Conservation (phyloP, 2,329 filamentous ascomycete genomes). For the Lomentospora prolificans region DNA sequence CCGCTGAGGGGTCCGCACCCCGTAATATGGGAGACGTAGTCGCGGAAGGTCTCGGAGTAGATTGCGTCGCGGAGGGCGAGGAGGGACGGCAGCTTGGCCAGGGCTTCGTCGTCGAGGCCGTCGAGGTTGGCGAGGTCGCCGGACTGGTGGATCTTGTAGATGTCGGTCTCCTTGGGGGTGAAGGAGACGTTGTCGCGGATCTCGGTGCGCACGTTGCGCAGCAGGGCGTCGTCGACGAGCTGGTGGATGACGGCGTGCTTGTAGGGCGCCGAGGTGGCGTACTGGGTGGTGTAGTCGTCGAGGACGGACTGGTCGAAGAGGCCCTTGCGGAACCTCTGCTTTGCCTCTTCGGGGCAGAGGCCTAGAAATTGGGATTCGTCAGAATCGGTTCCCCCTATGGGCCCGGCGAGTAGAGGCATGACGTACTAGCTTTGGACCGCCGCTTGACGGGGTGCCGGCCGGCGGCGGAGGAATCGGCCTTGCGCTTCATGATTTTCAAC, state of each 20-base stretch:
- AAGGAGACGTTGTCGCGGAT: constrained; percentile 87
- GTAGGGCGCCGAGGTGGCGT: constrained; percentile 62
- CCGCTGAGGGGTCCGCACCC: constrained; percentile 80
- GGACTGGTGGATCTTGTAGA: constrained; percentile 99
- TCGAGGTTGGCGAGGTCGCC: constrained; percentile 95
- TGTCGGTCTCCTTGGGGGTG: constrained; percentile 97
- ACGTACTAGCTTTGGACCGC: constrained; percentile 40
- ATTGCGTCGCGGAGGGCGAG: constrained; percentile 85
- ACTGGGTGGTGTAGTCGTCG: constrained; percentile 48
- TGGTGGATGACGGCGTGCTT: constrained; percentile 83
- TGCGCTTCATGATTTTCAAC: constrained; percentile 45
- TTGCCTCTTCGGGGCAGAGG: constrained; percentile 37
- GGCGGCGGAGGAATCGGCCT: constrained; percentile 37
- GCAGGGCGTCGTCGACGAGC: constrained; percentile 69
- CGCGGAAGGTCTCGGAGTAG: constrained; percentile 81
- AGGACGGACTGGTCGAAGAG: constrained; percentile 54
- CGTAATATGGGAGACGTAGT: constrained; percentile 81
- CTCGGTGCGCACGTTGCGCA: constrained; percentile 79
- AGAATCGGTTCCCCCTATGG: no score
- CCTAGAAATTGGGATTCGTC: no score
- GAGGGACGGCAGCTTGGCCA: constrained; percentile 81
- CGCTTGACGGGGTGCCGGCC: constrained; percentile 39
- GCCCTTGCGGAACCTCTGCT: constrained; percentile 52
- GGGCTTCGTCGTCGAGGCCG: constrained; percentile 76
- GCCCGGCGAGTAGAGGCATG: no score